Base-by-base conservation (phyloP, 305 asterid genomes). In the Plantago coronopus region DNA sequence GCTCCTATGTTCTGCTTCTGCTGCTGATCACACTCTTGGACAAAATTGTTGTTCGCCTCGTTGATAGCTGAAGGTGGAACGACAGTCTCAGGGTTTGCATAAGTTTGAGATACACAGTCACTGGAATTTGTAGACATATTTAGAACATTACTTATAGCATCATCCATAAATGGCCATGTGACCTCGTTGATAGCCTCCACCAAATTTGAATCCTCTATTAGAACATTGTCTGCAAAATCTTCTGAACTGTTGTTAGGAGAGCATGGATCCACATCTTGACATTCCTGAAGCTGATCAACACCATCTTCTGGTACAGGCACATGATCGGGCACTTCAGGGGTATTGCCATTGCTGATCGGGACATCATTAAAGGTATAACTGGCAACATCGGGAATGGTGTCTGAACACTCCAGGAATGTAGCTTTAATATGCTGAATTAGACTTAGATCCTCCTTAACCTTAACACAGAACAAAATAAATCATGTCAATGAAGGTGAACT, bases 391-490 rank as follows among this genome's bases (percentile, higher is more conserved):
- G 81, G 78, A 73, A 69, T 62, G 4, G 62, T 63, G 51, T 78
- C 67, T 38, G 87, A 84, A 60, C 61, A 63, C 53, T 78, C 86
- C 15, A 82, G 69, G 69, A 79, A 79, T 18, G 80, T 68, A 18
- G 76, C 61, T 73, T 78, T 85, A 58, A 87, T 66, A 51, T 80
- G 82, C 65, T 79, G 81, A 67, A 90, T 66, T 55, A 90, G 76
- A 74, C 73, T 70, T 38, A 51, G 72, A 74, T 90, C 96, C 73
- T 87, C 93, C 1, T 66, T 25, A 45, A 87, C 90, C 97, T 89
- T 71, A 20, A 67, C 29, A 70, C 61, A 54, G 47, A 50, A 74
- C 20, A 2, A 51, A 45, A 15, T 18, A 46, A 29, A 54, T 15
- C 13, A 19, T 43, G 31, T 54, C 13, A n/a, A 54, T 7, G 48